Conservation (phyloP, 2,329 filamentous ascomycete species). For the Coniella vitis region DNA sequence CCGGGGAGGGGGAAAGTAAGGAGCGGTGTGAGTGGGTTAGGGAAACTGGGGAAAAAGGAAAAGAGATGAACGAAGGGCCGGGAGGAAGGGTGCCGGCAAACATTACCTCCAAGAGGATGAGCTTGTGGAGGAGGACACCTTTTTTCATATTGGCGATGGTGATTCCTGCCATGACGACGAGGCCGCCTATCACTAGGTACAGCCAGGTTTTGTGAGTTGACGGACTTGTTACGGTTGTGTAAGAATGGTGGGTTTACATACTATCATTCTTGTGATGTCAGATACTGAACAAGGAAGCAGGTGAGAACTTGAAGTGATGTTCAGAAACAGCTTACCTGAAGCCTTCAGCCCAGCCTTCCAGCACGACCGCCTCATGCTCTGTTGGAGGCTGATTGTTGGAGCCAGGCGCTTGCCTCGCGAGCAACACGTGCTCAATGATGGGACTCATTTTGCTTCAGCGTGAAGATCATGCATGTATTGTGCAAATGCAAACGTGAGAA, state of each 20-base stretch:
- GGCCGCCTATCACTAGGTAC: slow-evolving; percentile 38
- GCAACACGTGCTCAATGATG: background rate
- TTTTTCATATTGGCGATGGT: slow-evolving; percentile 43
- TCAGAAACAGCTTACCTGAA: slow-evolving; percentile 7
- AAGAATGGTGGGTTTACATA: no score
- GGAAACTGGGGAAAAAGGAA: slow-evolving; percentile 40
- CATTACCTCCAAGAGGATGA: slow-evolving; percentile 44
- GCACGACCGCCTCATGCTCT: slow-evolving; percentile 2
- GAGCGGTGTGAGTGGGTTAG: slow-evolving; percentile 42
- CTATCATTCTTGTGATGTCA: no score
- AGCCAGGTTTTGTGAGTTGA: no score
- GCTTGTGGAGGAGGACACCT: slow-evolving; percentile 39
- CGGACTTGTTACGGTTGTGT: no score
- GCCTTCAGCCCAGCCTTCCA: slow-evolving; percentile 15
- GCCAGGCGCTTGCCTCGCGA: background rate
- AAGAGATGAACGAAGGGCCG: no score
- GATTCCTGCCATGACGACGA: slow-evolving; percentile 41
- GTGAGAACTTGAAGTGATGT: no score
- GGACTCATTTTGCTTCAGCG: slow-evolving; percentile 7
- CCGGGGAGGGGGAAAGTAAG: background rate
- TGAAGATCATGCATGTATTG: no score
- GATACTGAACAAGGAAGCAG: no score
- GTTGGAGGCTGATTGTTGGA: slow-evolving; percentile 5
- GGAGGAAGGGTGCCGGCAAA: no score
- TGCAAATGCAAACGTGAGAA: background rate